Base-by-base conservation (phyloP, 169 alveolate genomes). In the Miamiensis avidus region DNA sequence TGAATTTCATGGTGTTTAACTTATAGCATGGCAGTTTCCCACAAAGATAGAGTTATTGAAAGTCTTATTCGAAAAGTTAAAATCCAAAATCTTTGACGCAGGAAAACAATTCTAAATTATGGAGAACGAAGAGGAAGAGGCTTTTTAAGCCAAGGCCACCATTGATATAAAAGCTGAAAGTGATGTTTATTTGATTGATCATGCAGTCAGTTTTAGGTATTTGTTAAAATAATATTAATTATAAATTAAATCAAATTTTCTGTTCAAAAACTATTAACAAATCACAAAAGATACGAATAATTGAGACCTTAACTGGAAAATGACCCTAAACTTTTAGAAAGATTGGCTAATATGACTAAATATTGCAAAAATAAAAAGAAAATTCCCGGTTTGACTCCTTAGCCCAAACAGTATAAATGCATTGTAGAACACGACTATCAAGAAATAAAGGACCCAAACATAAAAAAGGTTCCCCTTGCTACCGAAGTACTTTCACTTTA, bases 151-250 rank as follows among this genome's bases (percentile, higher is more conserved):
- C 31, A 34, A 83, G 26, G 69, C 93, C 25, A 69, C 72, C 4
- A 64, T 81, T 16, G 87, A 89, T 30, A 64, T 93, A 11, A 84
- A 85, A 76, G 76, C 81, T n/a, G 74, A 88, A 76, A 88, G 88
- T 30, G 83, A 91, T 76, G 95, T 92, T 31, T 93, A 90, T 74
- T 83, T 96, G 29, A 89, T 96, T 25, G 97, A 96, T 74, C 98
- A 96, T 89, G 95, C 95, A 25, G 90, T 97, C 94, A 96, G 96
- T 30, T 94, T 94, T 49, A 49, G 69, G 69, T 49, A 49, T 11
- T 49, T 49, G 4, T 11, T 11, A 49, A 4, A 11, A 49, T 11
- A 49, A 11, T 49, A 11, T 11, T 49, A 49, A 49, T 49, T n/a
- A n/a, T n/a, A n/a, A 49, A 11, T 49, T 49, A 49, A 49, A 49